A percentile compares a stretch with the other conserved stretches of the same genome.
phyloP scores from a whole-genome alignment of 2,329 filamentous ascomycete genomes.

The Apiospora koreana region DNA sequence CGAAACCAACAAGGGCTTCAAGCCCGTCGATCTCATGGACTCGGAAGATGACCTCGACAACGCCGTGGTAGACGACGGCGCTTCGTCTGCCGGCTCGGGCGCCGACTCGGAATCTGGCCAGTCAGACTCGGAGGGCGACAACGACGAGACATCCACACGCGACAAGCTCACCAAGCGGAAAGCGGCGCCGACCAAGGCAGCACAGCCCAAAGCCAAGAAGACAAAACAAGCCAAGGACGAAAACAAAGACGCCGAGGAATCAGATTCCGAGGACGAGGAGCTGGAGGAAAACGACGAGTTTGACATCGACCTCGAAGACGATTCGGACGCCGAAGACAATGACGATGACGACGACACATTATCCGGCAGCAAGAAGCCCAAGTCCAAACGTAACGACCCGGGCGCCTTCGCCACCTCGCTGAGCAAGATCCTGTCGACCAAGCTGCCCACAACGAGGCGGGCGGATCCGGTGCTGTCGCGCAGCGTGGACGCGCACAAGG shows the following conservation, averaged over 20 bases:
- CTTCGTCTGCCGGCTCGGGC: constrained; percentile 29
- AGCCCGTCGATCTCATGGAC: constrained; percentile 55
- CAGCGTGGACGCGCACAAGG: constrained; percentile 71
- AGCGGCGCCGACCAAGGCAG: constrained; percentile 23
- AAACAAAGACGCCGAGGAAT: constrained; percentile 26
- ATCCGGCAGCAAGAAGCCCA: constrained; percentile 38
- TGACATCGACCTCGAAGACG: constrained; percentile 38
- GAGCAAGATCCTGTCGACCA: constrained; percentile 87
- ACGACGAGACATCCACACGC: constrained; percentile 29
- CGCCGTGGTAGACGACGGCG: constrained; percentile 51
- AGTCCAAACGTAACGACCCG: constrained; percentile 89
- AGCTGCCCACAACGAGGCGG: constrained; percentile 79
- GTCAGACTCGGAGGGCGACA: constrained; percentile 35
- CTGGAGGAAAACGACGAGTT: constrained; percentile 32
- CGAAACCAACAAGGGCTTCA: constrained; percentile 32
- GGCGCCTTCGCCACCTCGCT: constrained; percentile 89
- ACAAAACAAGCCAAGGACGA: constrained; percentile 17
- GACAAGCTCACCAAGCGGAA: constrained; percentile 30
- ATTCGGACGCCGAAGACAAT: constrained; percentile 40
- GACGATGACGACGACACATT: constrained; percentile 35
- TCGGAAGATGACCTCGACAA: constrained; percentile 59
- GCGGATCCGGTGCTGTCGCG: constrained; percentile 90
- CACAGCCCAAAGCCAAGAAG: constrained; percentile 11
- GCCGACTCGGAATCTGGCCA: constrained; percentile 20
- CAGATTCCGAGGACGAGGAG: constrained; percentile 23